Evolutionary conservation across 257 asterid species (phyloP).

Genomic region (Knoxia roxburghii): DNA sequence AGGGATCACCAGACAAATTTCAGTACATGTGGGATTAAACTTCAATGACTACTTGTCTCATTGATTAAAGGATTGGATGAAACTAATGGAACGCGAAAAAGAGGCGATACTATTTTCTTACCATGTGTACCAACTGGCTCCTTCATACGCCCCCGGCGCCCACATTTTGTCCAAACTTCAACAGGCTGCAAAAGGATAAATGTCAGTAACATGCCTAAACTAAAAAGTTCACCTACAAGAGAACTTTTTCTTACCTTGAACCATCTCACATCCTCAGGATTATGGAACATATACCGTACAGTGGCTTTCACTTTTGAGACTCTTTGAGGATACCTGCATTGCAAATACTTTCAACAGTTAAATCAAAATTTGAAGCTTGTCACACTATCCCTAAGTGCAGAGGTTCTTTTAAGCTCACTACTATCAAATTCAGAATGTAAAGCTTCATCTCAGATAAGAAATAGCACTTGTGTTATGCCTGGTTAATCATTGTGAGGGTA

Average conservation of each 20-base stretch:
- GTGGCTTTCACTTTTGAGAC: conserved; percentile 90
- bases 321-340: conserved; percentile 91
- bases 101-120: conserved; percentile 18
- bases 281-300: conserved; percentile 91
- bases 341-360: conserved; percentile 20
- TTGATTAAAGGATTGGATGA: neutral
- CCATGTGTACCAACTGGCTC: conserved; percentile 99
- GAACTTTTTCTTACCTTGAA: conserved; percentile 64
- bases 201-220: conserved; percentile 3
- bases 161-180: conserved; percentile 86
- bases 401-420: neutral
- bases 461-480: neutral
- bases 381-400: no score
- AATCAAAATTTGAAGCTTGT: conserved; percentile 9
- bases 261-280: conserved; percentile 96
- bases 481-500: neutral
- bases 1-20: neutral
- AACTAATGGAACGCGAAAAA: neutral
- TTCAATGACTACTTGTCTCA: neutral
- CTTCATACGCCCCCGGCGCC: conserved; percentile 92
- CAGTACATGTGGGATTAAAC: neutral
- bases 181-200: conserved; percentile 58
- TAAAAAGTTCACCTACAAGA: neutral
- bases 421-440: neutral
- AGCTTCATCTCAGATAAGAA: neutral